These are phyloP conservation scores for Blastobotrys apis DNA, from an alignment of 1,139 yeast genomes.

Conservation along the genomic window DNA sequence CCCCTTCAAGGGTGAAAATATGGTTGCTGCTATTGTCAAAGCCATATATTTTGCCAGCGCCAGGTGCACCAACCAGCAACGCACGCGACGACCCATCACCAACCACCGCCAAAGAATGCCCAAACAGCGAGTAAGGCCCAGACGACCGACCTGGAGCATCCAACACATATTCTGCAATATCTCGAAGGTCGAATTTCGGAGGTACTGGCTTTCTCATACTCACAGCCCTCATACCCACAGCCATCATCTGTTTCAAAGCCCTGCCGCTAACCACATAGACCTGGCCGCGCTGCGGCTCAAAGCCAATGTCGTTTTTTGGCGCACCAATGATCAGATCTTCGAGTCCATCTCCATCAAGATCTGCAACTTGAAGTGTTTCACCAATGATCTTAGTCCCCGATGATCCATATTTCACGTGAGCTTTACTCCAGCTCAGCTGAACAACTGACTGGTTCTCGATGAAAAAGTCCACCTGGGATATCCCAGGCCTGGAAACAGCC, in stretches of 20 bases:
- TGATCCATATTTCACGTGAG: constrained; percentile 35
- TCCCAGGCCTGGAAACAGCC: constrained; percentile 36
- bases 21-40: constrained; percentile 17
- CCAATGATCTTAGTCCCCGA: constrained; percentile 41
- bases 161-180: constrained; percentile 20
- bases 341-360: constrained; percentile 37
- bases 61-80: constrained; percentile 33
- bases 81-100: background rate
- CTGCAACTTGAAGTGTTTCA: constrained; percentile 30
- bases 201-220: constrained; percentile 17
- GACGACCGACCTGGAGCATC: constrained; percentile 6
- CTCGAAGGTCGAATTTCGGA: constrained; percentile 24
- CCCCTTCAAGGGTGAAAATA: constrained; percentile 3
- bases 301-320: constrained; percentile 37
- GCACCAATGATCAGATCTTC: constrained; percentile 46
- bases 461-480: constrained; percentile 31
- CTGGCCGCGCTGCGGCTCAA: constrained; percentile 40
- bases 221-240: constrained; percentile 6
- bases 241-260: constrained; percentile 20
- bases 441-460: constrained; percentile 26
- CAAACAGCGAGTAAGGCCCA: constrained; percentile 6
- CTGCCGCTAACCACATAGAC: constrained; percentile 40
- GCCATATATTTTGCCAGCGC: constrained; percentile 29
- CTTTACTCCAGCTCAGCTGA: constrained; percentile 21
- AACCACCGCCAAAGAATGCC: constrained; percentile 5